These are phyloP conservation scores for Mycena vulgaris DNA, from an alignment of 768 basidiomycete species.

Conservation along the genomic window DNA sequence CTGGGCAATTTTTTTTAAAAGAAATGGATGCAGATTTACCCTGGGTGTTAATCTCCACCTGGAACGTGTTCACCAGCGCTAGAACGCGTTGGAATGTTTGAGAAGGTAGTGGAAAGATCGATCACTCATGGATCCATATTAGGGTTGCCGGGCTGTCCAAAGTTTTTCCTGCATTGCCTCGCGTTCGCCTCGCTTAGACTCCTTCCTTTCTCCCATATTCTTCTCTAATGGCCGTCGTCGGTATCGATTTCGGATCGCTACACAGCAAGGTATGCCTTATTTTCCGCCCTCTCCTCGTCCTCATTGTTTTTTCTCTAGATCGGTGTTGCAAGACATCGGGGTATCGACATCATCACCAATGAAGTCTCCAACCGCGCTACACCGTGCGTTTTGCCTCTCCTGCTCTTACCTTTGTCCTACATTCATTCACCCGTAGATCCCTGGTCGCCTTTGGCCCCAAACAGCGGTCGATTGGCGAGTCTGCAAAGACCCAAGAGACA, in stretches of 20 bases:
- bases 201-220: not conserved
- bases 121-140: not conserved
- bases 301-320: slow-evolving; percentile 67
- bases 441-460: slow-evolving; percentile 95
- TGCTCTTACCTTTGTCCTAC: slow-evolving; percentile 5
- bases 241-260: slow-evolving; percentile 93
- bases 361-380: slow-evolving; percentile 98
- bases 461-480: slow-evolving; percentile 92
- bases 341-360: slow-evolving; percentile 98
- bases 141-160: not conserved
- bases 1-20: no score
- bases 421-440: slow-evolving; percentile 70
- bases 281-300: slow-evolving; percentile 23
- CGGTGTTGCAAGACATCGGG: slow-evolving; percentile 94
- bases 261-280: slow-evolving; percentile 80
- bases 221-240: slow-evolving; percentile 88
- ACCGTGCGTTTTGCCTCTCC: slow-evolving; percentile 73
- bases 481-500: slow-evolving; percentile 97
- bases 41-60: no score
- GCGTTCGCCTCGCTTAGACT: not conserved
- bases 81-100: not conserved
- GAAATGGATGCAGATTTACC: no score
- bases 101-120: not conserved
- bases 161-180: not conserved
- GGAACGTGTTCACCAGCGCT: no score